Conservation (phyloP, 495 filamentous ascomycete species). For the Mytilinidion resinicola region DNA sequence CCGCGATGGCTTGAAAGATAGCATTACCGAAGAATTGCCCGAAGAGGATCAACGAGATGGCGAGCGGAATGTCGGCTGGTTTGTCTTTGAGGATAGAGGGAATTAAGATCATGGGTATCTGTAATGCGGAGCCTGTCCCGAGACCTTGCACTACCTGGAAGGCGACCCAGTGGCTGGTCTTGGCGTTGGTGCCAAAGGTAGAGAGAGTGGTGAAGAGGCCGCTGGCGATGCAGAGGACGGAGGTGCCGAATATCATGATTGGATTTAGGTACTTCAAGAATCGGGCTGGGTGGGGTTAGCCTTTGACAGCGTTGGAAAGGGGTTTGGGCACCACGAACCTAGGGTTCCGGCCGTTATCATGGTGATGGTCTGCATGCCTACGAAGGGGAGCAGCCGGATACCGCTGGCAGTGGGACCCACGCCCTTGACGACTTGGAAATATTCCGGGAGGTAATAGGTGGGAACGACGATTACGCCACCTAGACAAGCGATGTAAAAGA, state of each 20-base stretch:
- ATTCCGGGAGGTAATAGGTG: conserved; percentile 6
- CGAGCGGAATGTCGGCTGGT: neutral
- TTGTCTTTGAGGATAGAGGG: neutral
- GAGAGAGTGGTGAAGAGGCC: conserved; percentile 3
- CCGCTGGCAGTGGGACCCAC: neutral
- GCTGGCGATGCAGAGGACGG: neutral
- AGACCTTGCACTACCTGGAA: conserved; percentile 1
- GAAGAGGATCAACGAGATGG: neutral
- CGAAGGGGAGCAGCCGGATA: conserved; percentile 1
- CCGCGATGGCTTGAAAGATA: neutral
- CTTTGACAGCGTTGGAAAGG: too few relatives aligned
- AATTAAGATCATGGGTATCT: neutral
- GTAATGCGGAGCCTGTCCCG: neutral
- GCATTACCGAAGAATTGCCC: neutral
- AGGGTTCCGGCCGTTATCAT: neutral
- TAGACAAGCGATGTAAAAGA: neutral
- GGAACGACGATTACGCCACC: neutral
- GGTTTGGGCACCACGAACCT: too few relatives aligned
- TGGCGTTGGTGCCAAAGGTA: neutral
- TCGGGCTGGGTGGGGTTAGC: neutral
- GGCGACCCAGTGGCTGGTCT: neutral
- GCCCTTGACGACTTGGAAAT: conserved; percentile 8
- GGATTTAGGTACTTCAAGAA: neutral
- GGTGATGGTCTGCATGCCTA: neutral
- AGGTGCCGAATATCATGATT: neutral